These are phyloP conservation scores for Pelagophyceae sp. DNA, from an alignment of 352 stramenopile species.

Conservation along the genomic window DNA sequence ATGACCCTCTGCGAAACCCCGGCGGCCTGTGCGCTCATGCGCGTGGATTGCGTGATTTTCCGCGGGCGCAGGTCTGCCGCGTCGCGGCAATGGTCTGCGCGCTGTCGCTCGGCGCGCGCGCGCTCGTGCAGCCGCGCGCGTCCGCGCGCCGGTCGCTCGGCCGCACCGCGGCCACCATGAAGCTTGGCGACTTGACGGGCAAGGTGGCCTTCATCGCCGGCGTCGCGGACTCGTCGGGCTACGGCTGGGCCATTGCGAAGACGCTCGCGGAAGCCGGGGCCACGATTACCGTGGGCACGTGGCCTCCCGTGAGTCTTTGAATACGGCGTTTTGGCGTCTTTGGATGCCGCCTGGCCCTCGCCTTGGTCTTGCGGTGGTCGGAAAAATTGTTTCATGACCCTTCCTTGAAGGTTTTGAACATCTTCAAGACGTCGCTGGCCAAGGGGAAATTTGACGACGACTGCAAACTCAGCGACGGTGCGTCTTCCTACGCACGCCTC, in stretches of 20 bases:
- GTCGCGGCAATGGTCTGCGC: no score
- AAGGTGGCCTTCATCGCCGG: constrained; percentile 69
- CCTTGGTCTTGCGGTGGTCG: no score
- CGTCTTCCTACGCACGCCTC: no score
- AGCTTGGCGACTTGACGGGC: constrained; percentile 44
- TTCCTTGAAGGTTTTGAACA: constrained; percentile 60
- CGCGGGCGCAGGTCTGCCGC: no score
- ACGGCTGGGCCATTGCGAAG: constrained; percentile 72
- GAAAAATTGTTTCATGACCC: no score
- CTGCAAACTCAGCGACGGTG: constrained; percentile 51
- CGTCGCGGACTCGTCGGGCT: constrained; percentile 68
- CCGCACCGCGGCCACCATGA: background rate
- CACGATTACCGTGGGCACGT: constrained; percentile 71
- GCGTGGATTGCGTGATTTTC: no score
- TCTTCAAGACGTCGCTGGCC: constrained; percentile 62
- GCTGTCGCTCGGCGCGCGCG: no score
- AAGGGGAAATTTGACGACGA: constrained; percentile 66
- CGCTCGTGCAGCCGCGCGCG: background rate
- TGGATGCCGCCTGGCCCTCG: no score
- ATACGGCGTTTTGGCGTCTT: no score
- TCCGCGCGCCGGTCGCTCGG: no score
- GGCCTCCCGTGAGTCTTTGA: constrained; percentile 60
- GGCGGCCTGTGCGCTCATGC: no score
- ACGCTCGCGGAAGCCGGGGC: constrained; percentile 60
- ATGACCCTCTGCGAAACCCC: no score